Percentiles rank a stretch among this genome's conserved stretches.
Conservation (phyloP, 2,329 filamentous ascomycete species). For the Claviceps quebecensis region DNA sequence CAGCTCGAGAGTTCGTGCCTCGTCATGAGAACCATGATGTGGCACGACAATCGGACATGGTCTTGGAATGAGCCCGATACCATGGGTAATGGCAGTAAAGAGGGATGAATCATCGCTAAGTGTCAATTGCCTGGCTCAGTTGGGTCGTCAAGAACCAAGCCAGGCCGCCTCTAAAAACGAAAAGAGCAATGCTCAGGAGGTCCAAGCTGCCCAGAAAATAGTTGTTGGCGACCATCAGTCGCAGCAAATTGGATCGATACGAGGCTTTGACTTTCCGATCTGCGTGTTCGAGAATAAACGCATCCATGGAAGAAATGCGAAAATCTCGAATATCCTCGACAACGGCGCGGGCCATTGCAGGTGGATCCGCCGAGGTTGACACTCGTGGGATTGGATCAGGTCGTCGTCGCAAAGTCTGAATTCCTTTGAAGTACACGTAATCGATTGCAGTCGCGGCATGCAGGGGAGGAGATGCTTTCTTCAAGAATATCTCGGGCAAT, state of each 20-base stretch:
- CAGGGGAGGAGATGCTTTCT: constrained; percentile 23
- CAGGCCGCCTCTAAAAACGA: constrained; percentile 8
- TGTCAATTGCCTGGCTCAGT: not conserved
- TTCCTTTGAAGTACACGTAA: constrained; percentile 27
- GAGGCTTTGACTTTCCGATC: constrained; percentile 13
- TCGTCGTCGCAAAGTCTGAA: constrained; percentile 28
- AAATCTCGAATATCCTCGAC: constrained; percentile 31
- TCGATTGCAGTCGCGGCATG: constrained; percentile 22
- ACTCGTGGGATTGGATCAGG: constrained; percentile 28
- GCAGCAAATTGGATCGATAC: constrained; percentile 26
- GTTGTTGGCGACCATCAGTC: constrained; percentile 30
- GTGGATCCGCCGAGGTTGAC: constrained; percentile 22
- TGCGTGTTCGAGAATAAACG: constrained; percentile 26
- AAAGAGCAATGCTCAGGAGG: constrained; percentile 15
- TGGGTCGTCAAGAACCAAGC: constrained; percentile 4
- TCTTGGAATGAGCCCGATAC: no score
- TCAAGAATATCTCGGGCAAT: constrained; percentile 31
- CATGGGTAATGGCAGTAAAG: no score
- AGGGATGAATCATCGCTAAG: not conserved
- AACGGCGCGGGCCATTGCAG: constrained; percentile 3
- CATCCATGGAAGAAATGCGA: constrained; percentile 37
- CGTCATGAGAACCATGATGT: not conserved
- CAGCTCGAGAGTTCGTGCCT: not conserved
- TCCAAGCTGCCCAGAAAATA: constrained; percentile 23
- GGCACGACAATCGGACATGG: no score